Base-by-base conservation (phyloP, 345 rosid genomes). In the Gossypium anomalum region DNA sequence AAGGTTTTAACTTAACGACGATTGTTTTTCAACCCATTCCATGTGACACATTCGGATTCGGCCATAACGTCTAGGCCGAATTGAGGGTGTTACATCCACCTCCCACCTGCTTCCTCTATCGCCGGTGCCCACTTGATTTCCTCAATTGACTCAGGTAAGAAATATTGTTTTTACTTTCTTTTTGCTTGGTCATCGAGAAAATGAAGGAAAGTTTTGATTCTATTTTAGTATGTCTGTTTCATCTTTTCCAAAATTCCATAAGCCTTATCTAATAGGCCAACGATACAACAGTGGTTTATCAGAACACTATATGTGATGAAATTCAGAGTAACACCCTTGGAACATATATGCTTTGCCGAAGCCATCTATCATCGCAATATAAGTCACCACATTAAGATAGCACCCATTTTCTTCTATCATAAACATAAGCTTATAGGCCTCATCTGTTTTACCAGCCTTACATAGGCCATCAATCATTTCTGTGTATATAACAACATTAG, bases 401-500 rank as follows among this genome's bases (percentile, higher is more conserved):
- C 97, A 92, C 9, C 90, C 90, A 57, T 88, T 92, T 77, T 94
- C 97, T 83, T 90, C 95, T 97, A 92, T 94, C 95, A 92, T 82
- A 77, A 82, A 74, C 92, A 94, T 89, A 60, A 29, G 5, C 1
- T 0, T 29, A 29, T 29, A 4, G 5, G 5, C 34, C 34, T 3
- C 34, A 29, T 29, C 34, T 29, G 0, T 29, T 29, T 29, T 29
- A 29, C 5, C 34, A 4, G 34, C 34, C 34, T 29, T 29, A 94
- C 97, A 86, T 10, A 94, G 84, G 56, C 97, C 98, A 85, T 92
- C 97, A 60, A 92, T 86, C 86, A 94, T 89, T 78, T 82, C 86
- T 19, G 97, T 94, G 84, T 94, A 92, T 69, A 87, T 84, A 78
- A 94, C 87, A 73, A 90, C 95, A 79, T 94, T 90, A 25, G 98